Conservation (phyloP, 1,139 yeast genomes). For the Ogataea hybrid region DNA sequence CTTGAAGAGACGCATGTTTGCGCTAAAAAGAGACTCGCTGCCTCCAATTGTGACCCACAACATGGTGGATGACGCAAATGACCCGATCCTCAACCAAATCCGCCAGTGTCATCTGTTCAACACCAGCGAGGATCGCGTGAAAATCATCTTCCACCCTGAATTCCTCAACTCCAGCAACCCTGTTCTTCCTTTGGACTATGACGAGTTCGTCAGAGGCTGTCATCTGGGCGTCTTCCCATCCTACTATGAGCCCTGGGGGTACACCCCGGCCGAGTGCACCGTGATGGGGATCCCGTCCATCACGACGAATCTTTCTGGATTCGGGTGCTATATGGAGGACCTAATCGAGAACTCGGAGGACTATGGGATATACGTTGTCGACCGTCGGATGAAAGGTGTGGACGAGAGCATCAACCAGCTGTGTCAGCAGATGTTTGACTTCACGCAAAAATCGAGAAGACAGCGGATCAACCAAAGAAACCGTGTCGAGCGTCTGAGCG, state of each 20-base stretch:
- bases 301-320: constrained; percentile 92
- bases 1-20: too few relatives aligned
- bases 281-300: constrained; percentile 99
- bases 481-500: constrained; percentile 91
- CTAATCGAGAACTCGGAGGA: constrained; percentile 91
- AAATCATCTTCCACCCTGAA: constrained; percentile 96
- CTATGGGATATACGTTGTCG: constrained; percentile 96
- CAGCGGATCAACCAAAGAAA: constrained; percentile 98
- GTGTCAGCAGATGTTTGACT: constrained; percentile 85
- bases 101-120: constrained; percentile 91
- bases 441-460: constrained; percentile 85
- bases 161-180: constrained; percentile 95
- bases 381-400: constrained; percentile 88
- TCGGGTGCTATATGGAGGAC: constrained; percentile 98
- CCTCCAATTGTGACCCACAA: constrained; percentile 98
- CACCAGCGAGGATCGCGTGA: constrained; percentile 86
- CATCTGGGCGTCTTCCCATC: constrained; percentile 98
- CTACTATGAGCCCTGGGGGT: constrained; percentile 99
- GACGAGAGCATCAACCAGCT: constrained; percentile 94
- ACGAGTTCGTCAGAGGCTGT: constrained; percentile 97
- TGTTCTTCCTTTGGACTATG: constrained; percentile 88
- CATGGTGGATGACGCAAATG: constrained; percentile 88
- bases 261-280: constrained; percentile 98
- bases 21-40: too few relatives aligned
- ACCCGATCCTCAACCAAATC: constrained; percentile 89